Base-by-base conservation (phyloP, 2,329 filamentous ascomycete species). In the Trichocomaceae sp. region DNA sequence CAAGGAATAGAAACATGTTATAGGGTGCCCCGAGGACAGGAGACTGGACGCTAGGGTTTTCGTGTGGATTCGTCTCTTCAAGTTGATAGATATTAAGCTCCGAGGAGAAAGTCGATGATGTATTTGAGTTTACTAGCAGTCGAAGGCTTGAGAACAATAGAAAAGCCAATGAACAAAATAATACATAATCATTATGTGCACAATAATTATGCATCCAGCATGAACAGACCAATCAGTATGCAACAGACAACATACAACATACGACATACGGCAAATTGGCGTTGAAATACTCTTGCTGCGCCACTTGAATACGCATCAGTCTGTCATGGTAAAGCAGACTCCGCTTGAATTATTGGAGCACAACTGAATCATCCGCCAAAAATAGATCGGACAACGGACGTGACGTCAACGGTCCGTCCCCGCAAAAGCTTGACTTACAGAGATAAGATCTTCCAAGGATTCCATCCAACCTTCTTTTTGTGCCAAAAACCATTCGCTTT, bases 361-460 rank as follows among this genome's bases (percentile, higher is more conserved):
- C 39, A 17, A 19, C 20, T 42, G 39, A 42, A 42, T 42, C 39
- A 42, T 22, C 8, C 39, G 39, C 10, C 17, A 19, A 42, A 42
- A 22, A 42, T 42, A 42, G 39, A 42, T 20, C 19, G 39, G 17
- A 8, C 29, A 42, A 12, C 19, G 39, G 17, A 8, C 29, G 42
- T 56, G 54, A 56, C 54, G 54, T 56, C 53, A 52, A 56, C 29
- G 41, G 23, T 13, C 31, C 31, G 26, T 42, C 54, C 48, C 54
- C 54, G 35, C 54, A 52, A 56, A 56, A 56, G 54, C 54, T 56
- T 56, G 53, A 33, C 44, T 29, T 19, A 3, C 17, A 15, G 4
- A 26, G 23, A 26, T 26, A 26, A 26, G 23, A 26, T 3, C 23
- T 26, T 26, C 23, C 23, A 26, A 7, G 23, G 23, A 3, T 26